Base-by-base conservation (phyloP, 2,329 filamentous ascomycete genomes). In the Paecilomyces formosus region DNA sequence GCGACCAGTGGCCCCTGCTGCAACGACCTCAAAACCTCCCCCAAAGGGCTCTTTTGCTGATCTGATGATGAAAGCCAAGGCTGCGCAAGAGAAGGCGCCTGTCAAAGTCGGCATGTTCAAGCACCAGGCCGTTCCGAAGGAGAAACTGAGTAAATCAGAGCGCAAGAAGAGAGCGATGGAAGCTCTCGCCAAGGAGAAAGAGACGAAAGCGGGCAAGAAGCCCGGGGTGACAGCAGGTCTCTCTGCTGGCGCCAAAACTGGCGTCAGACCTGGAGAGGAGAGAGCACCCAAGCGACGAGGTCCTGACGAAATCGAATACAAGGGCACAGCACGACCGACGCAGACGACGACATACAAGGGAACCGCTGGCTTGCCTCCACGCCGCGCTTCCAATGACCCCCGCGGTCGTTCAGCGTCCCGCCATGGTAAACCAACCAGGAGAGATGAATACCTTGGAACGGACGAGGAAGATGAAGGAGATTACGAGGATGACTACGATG, bases 31-130 rank as follows among this genome's bases (percentile, higher is more conserved):
- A 24, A 78, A 77, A 57, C 72, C 80, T 3, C 80, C 81, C 5
- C 82, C 82, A 60, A 82, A 81, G 64, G 82, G 82, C 28, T 83
- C 81, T 1, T 88, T 81, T 69, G 80, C 83, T 51, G 83, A 84
- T 55, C 77, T 86, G 51, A 78, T 87, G 71, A 78, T 78, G 58
- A 78, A 80, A 64, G 85, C 85, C 52, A 82, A 85, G 67, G 81
- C 80, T 54, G 77, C 78, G 58, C 78, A 76, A 65, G 73, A 79
- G 55, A 74, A 77, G 62, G 76, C 76, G 13, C 72, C 77, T 24
- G 70, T 76, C 39, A 64, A 72, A 57, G 70, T 81, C 39, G 82
- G 82, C 45, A 74, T 79, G 52, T 80, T 85, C 68, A 84, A 82
- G 67, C 81, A 86, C 64, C 83, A 85, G 63, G 57, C 74, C 3